These are phyloP conservation scores for Aspergillus diversus DNA, from an alignment of 495 filamentous ascomycete genomes.

Conservation along the genomic window DNA sequence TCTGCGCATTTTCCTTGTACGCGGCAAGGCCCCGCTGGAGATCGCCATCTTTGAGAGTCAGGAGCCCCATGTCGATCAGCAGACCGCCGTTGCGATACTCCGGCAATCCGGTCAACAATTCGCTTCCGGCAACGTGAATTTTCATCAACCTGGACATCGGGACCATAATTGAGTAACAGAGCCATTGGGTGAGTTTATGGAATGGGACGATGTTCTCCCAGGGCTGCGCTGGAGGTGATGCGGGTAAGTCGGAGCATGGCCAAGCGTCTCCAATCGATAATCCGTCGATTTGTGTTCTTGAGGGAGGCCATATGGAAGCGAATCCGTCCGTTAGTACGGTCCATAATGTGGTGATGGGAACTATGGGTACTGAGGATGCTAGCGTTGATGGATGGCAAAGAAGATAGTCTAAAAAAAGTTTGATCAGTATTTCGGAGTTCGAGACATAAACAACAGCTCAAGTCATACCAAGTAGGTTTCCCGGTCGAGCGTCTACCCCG, in stretches of 20 bases:
- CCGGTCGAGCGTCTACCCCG: conserved; percentile 81
- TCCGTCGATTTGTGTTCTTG: conserved; percentile 86
- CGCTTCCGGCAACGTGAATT: conserved; percentile 64
- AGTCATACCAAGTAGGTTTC: conserved; percentile 87
- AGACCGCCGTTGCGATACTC: conserved; percentile 74
- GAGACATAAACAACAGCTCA: not conserved
- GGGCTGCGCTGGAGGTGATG: conserved; percentile 67
- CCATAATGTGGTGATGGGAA: conserved; percentile 92
- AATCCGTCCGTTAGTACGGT: conserved; percentile 86
- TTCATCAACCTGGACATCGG: conserved; percentile 67
- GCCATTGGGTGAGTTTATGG: conserved; percentile 78
- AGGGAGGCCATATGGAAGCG: conserved; percentile 84
- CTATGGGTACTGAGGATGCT: conserved; percentile 82
- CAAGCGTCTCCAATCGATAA: conserved; percentile 92
- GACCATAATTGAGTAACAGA: conserved; percentile 73
- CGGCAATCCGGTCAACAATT: conserved; percentile 67
- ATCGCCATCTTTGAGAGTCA: conserved; percentile 63
- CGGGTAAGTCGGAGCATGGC: conserved; percentile 83
- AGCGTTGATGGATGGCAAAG: conserved; percentile 88
- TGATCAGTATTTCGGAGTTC: conserved; percentile 10
- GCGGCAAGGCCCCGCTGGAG: conserved; percentile 65
- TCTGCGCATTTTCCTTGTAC: conserved; percentile 72
- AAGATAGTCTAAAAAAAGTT: conserved; percentile 70
- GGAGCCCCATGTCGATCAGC: conserved; percentile 65
- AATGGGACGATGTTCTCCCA: conserved; percentile 96